Evolutionary conservation across 805 yeast species (phyloP).

Genomic region (Metschnikowia santaceciliae): DNA sequence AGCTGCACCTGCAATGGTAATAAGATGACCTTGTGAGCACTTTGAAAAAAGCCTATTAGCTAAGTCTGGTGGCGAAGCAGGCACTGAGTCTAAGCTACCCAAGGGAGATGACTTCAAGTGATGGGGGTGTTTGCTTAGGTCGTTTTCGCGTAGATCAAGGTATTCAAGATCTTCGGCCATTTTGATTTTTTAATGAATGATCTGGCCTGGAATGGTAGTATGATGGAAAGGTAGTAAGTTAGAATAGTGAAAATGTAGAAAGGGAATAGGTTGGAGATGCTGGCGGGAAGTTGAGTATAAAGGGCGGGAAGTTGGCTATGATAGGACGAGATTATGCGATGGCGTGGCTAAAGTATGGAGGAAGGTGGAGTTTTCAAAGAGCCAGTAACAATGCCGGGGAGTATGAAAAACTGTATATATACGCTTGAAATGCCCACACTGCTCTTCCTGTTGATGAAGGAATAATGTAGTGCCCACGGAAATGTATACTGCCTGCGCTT

Average conservation of each 20-base stretch:
- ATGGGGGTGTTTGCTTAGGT: not conserved
- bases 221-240: not conserved
- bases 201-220: not conserved
- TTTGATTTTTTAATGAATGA: not conserved
- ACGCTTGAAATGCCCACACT: not conserved
- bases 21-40: conserved; percentile 49
- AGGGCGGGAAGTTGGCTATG: no score
- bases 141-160: not conserved
- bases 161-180: not conserved
- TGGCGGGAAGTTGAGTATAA: no score
- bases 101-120: not conserved
- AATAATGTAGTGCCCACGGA: not conserved
- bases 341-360: not conserved
- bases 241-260: no score
- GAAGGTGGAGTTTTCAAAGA: not conserved
- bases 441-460: not conserved
- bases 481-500: not conserved
- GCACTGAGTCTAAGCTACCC: conserved; percentile 1
- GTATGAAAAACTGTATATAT: not conserved
- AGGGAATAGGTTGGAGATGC: no score
- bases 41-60: conserved; percentile 21
- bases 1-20: conserved; percentile 87
- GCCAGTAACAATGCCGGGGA: not conserved
- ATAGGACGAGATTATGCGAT: not conserved
- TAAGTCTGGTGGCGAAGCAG: conserved; percentile 19